Evolutionary conservation across 331 rosid species (phyloP).

Genomic region (Pyrus hybrid): DNA sequence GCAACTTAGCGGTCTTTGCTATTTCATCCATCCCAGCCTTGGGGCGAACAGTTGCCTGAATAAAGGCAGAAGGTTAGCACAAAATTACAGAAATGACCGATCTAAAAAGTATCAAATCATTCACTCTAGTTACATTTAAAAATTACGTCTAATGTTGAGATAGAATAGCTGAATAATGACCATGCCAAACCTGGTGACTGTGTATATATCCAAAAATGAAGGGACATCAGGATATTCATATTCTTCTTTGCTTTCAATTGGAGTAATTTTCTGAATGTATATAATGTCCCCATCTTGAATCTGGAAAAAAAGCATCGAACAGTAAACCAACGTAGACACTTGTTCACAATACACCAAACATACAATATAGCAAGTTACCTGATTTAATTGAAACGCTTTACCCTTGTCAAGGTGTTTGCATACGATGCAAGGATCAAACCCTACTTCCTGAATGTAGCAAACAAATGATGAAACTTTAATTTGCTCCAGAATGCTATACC

Average conservation of each 20-base stretch:
- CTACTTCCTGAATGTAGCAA: constrained; percentile 38
- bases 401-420: constrained; percentile 41
- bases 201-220: constrained; percentile 72
- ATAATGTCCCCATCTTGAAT: constrained; percentile 84
- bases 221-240: constrained; percentile 64
- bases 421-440: constrained; percentile 47
- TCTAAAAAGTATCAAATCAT: constrained; percentile 31
- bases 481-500: no score
- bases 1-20: no score
- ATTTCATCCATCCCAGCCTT: no score
- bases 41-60: no score
- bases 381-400: constrained; percentile 34
- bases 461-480: neutral
- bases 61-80: no score
- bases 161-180: neutral
- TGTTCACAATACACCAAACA: neutral
- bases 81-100: constrained; percentile 58
- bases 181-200: constrained; percentile 55
- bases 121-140: neutral
- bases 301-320: constrained; percentile 22
- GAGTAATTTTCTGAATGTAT: constrained; percentile 57
- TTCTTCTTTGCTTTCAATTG: constrained; percentile 30
- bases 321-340: neutral
- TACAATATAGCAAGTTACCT: constrained; percentile 28
- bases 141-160: neutral